These are phyloP conservation scores for Drechslera avenae DNA, from an alignment of 2,329 filamentous ascomycete species.

Conservation along the genomic window DNA sequence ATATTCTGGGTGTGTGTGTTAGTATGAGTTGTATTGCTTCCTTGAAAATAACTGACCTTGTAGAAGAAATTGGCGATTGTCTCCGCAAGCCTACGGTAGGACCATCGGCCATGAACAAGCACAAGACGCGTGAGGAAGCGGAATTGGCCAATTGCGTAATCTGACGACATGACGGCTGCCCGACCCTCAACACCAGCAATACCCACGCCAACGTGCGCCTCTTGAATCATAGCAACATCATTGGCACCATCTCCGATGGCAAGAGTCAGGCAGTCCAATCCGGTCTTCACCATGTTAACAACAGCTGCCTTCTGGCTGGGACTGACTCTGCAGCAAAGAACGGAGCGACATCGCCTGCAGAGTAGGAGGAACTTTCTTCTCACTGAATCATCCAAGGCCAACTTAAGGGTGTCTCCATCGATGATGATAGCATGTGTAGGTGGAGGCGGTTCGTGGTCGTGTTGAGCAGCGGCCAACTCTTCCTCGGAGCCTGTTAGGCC, in stretches of 20 bases:
- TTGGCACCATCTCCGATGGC: slow-evolving; percentile 90
- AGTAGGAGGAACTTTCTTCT: slow-evolving; percentile 93
- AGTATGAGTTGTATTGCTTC: slow-evolving; percentile 22
- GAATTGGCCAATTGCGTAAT: slow-evolving; percentile 90
- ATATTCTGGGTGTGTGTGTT: slow-evolving; percentile 68
- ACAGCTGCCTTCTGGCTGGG: slow-evolving; percentile 98
- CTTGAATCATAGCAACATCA: slow-evolving; percentile 92
- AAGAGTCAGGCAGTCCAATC: slow-evolving; percentile 92
- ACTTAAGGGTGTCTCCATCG: slow-evolving; percentile 89
- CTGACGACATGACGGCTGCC: slow-evolving; percentile 82
- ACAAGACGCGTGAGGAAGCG: slow-evolving; percentile 79
- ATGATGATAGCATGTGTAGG: slow-evolving; percentile 92
- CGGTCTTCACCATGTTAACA: slow-evolving; percentile 91
- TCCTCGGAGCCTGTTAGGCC: slow-evolving; percentile 81
- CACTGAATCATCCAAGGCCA: slow-evolving; percentile 79
- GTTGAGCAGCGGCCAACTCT: slow-evolving; percentile 77
- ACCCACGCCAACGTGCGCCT: slow-evolving; percentile 85
- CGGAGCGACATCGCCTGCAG: slow-evolving; percentile 96
- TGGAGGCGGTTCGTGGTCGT: slow-evolving; percentile 83
- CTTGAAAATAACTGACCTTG: slow-evolving; percentile 63
- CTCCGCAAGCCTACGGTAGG: slow-evolving; percentile 91
- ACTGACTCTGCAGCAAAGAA: slow-evolving; percentile 96
- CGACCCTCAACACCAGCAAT: slow-evolving; percentile 87
- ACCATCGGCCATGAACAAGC: slow-evolving; percentile 84
- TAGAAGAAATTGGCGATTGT: slow-evolving; percentile 99